phyloP scores from a whole-genome alignment of 805 yeast species.

The Wickerhamiella sorbophila region DNA sequence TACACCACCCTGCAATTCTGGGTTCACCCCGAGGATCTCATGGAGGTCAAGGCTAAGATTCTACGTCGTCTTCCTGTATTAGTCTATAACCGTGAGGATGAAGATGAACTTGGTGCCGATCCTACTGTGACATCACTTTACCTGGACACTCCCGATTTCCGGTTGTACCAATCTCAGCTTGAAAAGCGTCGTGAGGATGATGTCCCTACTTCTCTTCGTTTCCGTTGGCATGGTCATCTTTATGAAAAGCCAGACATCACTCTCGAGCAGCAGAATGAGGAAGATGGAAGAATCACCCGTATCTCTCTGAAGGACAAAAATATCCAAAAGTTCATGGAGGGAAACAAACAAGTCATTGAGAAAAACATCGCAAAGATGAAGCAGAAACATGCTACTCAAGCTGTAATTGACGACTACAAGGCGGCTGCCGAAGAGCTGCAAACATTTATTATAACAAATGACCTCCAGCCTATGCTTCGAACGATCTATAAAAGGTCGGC shows the following conservation, averaged over 20 bases:
- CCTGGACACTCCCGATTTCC: constrained; percentile 73
- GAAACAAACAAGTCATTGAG: constrained; percentile 32
- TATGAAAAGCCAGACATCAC: constrained; percentile 59
- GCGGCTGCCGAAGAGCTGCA: constrained; percentile 47
- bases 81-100: constrained; percentile 47
- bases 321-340: constrained; percentile 54
- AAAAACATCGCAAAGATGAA: constrained; percentile 46
- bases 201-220: constrained; percentile 60
- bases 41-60: constrained; percentile 95
- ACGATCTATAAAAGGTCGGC: constrained; percentile 85
- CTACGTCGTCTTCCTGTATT: constrained; percentile 86
- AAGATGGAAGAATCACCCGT: constrained; percentile 40
- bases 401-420: constrained; percentile 37
- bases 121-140: constrained; percentile 78
- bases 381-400: constrained; percentile 43
- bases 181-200: constrained; percentile 36
- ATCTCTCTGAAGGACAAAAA: constrained; percentile 67
- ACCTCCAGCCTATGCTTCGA: constrained; percentile 74
- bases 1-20: constrained; percentile 66
- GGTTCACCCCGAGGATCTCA: constrained; percentile 91
- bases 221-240: constrained; percentile 84
- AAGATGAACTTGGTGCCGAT: constrained; percentile 37
- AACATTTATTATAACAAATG: constrained; percentile 45
- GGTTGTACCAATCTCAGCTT: constrained; percentile 72
- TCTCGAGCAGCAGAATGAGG: constrained; percentile 53